Conservation (phyloP, 2,329 filamentous ascomycete species). For the Coniochaeta hoffmannii region DNA sequence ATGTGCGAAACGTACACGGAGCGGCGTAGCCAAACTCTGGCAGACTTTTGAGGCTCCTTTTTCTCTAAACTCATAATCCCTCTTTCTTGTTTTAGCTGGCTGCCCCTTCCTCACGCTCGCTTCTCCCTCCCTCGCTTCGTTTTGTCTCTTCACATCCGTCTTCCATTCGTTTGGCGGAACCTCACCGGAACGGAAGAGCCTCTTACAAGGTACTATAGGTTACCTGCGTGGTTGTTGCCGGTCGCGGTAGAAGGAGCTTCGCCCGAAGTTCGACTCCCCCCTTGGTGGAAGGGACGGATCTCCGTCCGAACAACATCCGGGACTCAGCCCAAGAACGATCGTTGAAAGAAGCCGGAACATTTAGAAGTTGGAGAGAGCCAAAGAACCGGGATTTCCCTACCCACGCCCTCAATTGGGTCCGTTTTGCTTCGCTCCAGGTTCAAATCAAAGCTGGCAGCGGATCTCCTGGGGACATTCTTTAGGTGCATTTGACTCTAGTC, state of each 20-base stretch:
- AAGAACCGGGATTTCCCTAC: too few relatives aligned
- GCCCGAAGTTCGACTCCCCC: neutral
- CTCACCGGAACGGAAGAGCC: neutral
- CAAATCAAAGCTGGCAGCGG: neutral
- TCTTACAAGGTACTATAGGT: neutral
- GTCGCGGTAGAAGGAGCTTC: neutral
- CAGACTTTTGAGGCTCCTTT: neutral
- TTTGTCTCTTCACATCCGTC: neutral
- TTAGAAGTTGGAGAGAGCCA: too few relatives aligned
- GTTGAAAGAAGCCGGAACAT: too few relatives aligned
- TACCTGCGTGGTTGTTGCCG: neutral
- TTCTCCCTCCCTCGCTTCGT: slow-evolving; percentile 1
- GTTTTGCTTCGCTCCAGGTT: too few relatives aligned
- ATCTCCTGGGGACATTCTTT: neutral
- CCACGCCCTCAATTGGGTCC: too few relatives aligned
- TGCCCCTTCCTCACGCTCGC: neutral
- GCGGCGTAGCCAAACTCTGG: neutral
- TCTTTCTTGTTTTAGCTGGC: neutral
- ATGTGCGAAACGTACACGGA: neutral
- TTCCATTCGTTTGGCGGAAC: neutral
- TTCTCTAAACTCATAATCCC: neutral
- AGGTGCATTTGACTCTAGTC: neutral
- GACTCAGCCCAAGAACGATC: too few relatives aligned
- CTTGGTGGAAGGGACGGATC: neutral
- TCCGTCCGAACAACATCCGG: neutral